Percentiles rank a stretch among this genome's conserved stretches.
These are phyloP conservation scores for Gyrodon lividus DNA, from an alignment of 768 basidiomycete species.

Conservation along the genomic window DNA sequence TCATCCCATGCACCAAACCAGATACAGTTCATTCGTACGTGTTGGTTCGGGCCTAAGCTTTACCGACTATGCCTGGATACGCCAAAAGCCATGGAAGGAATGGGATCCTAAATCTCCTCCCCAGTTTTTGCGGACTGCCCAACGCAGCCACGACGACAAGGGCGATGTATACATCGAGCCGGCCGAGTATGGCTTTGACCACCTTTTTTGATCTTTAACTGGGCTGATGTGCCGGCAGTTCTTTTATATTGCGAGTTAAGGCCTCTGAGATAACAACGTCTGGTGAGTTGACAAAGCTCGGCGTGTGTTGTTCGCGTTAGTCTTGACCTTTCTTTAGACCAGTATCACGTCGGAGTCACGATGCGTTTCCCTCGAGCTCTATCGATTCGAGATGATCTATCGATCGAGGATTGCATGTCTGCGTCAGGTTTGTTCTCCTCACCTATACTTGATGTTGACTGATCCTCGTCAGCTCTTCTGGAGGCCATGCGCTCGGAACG, in stretches of 20 bases:
- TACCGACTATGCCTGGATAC: slow-evolving; percentile 83
- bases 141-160: slow-evolving; percentile 68
- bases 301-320: too few relatives aligned
- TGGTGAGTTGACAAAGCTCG: slow-evolving; percentile 42
- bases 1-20: slow-evolving; percentile 26
- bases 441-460: background rate
- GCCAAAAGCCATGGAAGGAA: slow-evolving; percentile 76
- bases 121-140: slow-evolving; percentile 60
- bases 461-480: slow-evolving; percentile 46
- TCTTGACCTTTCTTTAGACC: slow-evolving; percentile 45
- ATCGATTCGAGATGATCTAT: slow-evolving; percentile 75
- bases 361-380: slow-evolving; percentile 93
- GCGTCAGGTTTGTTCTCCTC: slow-evolving; percentile 50
- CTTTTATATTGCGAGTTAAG: slow-evolving; percentile 92
- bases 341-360: slow-evolving; percentile 82
- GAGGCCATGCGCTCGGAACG: slow-evolving; percentile 61
- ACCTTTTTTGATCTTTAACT: background rate
- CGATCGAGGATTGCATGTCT: slow-evolving; percentile 68
- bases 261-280: slow-evolving; percentile 85
- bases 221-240: slow-evolving; percentile 46
- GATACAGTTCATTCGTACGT: slow-evolving; percentile 85
- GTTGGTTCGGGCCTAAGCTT: slow-evolving; percentile 89
- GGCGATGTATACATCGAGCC: slow-evolving; percentile 92
- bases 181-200: slow-evolving; percentile 57
- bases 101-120: slow-evolving; percentile 78